Percentiles rank a stretch among this genome's conserved stretches.
phyloP scores from a whole-genome alignment of 2,329 filamentous ascomycete species.

The Colletotrichum trifolii region DNA sequence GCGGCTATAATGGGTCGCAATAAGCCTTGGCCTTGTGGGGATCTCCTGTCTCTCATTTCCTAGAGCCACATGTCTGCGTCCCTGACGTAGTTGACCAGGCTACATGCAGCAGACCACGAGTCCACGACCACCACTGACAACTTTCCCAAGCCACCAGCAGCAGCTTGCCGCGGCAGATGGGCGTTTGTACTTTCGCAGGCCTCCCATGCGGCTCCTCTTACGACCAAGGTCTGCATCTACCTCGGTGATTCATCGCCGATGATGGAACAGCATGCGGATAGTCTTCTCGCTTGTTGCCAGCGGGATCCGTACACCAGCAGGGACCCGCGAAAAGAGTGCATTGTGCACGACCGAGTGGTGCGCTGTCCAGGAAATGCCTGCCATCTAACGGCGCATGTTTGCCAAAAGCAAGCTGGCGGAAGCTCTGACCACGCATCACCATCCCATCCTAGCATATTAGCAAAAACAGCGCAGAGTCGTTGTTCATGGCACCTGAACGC shows the following conservation, averaged over 20 bases:
- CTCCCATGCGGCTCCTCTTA: not conserved
- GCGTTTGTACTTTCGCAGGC: not conserved
- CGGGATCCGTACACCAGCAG: too few relatives aligned
- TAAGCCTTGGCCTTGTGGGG: slow-evolving; percentile 33
- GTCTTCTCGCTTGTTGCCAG: too few relatives aligned
- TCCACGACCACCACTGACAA: slow-evolving; percentile 5
- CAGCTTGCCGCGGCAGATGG: slow-evolving; percentile 9
- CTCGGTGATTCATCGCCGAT: too few relatives aligned
- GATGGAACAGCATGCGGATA: too few relatives aligned
- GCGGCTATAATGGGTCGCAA: slow-evolving; percentile 2
- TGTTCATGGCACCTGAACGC: slow-evolving; percentile 5
- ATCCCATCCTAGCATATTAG: slow-evolving; percentile 12
- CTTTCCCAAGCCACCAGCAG: slow-evolving; percentile 1
- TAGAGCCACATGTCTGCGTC: slow-evolving; percentile 17
- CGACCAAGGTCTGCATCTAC: too few relatives aligned
- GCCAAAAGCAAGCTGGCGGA: slow-evolving; percentile 25
- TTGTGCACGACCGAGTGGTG: slow-evolving; percentile 6
- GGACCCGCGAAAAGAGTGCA: not conserved
- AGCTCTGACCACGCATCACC: slow-evolving; percentile 23
- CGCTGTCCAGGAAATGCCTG: slow-evolving; percentile 9
- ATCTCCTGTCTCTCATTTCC: slow-evolving; percentile 31
- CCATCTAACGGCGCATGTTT: slow-evolving; percentile 8
- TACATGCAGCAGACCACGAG: slow-evolving; percentile 3
- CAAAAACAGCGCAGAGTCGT: slow-evolving; percentile 1
- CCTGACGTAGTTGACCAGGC: slow-evolving; percentile 33